Evolutionary conservation across 257 asterid genomes (phyloP).

Genomic region (Gynochthodes officinalis): DNA sequence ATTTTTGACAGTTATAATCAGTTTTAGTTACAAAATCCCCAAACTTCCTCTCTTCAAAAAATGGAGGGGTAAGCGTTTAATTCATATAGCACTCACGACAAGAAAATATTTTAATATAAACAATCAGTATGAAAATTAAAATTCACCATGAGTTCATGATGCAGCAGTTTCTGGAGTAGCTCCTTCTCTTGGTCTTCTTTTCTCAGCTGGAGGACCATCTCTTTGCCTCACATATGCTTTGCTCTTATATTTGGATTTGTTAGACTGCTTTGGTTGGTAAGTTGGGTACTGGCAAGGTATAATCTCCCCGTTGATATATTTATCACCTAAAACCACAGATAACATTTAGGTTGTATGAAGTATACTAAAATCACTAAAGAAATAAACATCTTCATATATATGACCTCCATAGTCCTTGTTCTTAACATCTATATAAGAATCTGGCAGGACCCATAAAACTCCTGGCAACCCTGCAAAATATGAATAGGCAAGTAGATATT

Average conservation of each 20-base stretch:
- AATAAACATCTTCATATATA: constrained; percentile 1
- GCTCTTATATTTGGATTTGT: constrained; percentile 67
- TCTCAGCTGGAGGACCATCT: constrained; percentile 88
- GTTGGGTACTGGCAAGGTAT: constrained; percentile 93
- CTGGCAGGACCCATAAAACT: constrained; percentile 96
- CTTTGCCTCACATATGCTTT: constrained; percentile 92
- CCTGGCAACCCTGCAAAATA: constrained; percentile 79
- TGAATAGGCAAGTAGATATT: neutral
- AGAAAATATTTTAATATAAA: neutral
- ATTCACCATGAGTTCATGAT: constrained; percentile 20
- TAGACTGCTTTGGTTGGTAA: constrained; percentile 82
- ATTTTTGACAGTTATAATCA: too few species aligned
- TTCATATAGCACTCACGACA: neutral
- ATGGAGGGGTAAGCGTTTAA: too few species aligned
- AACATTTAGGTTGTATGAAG: neutral
- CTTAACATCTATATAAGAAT: constrained; percentile 94
- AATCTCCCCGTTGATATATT: constrained; percentile 91
- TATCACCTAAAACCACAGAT: constrained; percentile 57
- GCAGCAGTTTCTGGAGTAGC: constrained; percentile 61
- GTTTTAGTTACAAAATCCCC: too few species aligned
- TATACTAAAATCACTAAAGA: neutral
- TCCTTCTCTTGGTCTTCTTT: constrained; percentile 60
- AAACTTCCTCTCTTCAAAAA: too few species aligned
- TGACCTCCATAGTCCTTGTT: constrained; percentile 99
- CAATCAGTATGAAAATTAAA: neutral